Conservation (phyloP, 768 basidiomycete species). For the Multifurca ochricompacta region DNA sequence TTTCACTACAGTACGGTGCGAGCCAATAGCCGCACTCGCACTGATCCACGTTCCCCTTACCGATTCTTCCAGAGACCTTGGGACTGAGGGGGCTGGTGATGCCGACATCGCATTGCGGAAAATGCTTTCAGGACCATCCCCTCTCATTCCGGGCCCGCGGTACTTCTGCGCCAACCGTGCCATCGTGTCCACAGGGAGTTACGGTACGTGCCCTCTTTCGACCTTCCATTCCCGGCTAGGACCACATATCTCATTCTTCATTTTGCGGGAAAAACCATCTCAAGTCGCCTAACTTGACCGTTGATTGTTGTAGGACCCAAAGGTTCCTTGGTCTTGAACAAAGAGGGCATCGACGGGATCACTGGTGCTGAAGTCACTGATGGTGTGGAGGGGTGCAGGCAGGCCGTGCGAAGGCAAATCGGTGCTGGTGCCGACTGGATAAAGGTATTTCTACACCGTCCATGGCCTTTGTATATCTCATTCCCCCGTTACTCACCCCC, state of each 20-base stretch:
- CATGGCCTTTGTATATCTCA: neutral
- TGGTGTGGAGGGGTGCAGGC: conserved; percentile 46
- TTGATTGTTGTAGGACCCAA: conserved; percentile 40
- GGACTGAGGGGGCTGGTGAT: conserved; percentile 61
- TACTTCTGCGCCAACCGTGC: conserved; percentile 55
- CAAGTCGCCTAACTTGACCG: neutral
- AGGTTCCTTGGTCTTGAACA: conserved; percentile 35
- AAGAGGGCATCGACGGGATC: conserved; percentile 48
- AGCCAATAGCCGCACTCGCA: neutral
- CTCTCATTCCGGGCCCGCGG: conserved; percentile 51
- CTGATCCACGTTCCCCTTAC: neutral
- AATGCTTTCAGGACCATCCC: conserved; percentile 40
- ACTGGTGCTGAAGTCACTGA: conserved; percentile 53
- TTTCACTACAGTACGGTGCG: conserved; percentile 53
- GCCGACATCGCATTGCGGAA: conserved; percentile 52
- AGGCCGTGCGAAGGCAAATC: conserved; percentile 51
- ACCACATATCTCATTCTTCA: neutral
- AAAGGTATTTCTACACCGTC: conserved; percentile 36
- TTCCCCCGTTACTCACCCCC: neutral
- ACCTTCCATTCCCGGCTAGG: neutral
- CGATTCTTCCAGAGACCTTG: conserved; percentile 42
- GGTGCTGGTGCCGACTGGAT: conserved; percentile 64
- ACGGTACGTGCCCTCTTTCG: conserved; percentile 34
- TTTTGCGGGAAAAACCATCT: neutral
- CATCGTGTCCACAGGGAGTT: conserved; percentile 53